Base-by-base conservation (phyloP, 1,139 yeast genomes). In the Arxiozyma slooffiae region DNA sequence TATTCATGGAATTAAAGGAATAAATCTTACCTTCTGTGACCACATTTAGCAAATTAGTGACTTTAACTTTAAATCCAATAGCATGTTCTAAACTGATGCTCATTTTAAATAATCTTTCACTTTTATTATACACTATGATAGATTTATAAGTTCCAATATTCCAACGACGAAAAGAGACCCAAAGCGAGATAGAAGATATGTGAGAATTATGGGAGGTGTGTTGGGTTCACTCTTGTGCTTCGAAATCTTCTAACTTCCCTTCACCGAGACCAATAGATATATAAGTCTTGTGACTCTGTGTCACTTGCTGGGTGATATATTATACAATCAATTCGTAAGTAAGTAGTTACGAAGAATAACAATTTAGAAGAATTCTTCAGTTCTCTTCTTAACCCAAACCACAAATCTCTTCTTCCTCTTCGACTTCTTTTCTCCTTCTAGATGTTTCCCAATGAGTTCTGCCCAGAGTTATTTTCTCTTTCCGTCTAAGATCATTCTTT, bases 11-110 rank as follows among this genome's bases (percentile, higher is more conserved):
- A 53, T 74, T 79, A 63, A 77, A 81, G 8, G 88, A 76, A 64
- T 80, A 82, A 38, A 85, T 75, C 41, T 75, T 70, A 1, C 94
- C 95, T 14, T 72, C 71, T 50, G 80, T 72, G 11, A 72, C 71
- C 45, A 76, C 75, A 60, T 82, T 89, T 47, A 81, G 69, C 11
- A 77, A 70, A 46, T 85, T 84, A 7, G 78, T 76, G 48, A 84
- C 73, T 61, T 73, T 77, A 53, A 85, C 85, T 60, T 82, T 81
- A 52, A 66, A 62, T 46, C 69, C 68, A 11, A 63, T 48, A 30
- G 61, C 53, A 41, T 59, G 58, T 38, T 64, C 68, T 45, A 66
- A 55, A 52, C 53, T 61, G 24, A 60, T 47, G 52, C 61, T 60
- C 68, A 64, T 64, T 20, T 20, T 42, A 18, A 30, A 11, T 18